Conservation (phyloP, 1,139 yeast species). For the Lodderomyces oxycetoniae region DNA sequence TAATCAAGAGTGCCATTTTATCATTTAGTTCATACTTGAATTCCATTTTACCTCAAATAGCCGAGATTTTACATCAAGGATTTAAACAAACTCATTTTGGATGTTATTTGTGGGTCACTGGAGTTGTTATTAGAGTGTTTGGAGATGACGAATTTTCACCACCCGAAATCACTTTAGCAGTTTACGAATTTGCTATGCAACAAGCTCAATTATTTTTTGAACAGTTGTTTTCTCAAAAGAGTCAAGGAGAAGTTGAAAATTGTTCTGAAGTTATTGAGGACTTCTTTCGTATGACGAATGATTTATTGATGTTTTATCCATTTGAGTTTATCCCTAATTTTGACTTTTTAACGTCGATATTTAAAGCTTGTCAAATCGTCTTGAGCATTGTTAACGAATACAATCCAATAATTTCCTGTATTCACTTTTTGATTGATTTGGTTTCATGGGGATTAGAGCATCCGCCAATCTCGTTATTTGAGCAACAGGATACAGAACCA, state of each 20-base stretch:
- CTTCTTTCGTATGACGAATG: slow-evolving; percentile 79
- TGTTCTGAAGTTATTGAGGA: slow-evolving; percentile 82
- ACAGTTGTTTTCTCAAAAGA: slow-evolving; percentile 22
- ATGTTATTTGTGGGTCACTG: slow-evolving; percentile 88
- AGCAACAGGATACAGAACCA: slow-evolving; percentile 40
- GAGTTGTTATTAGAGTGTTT: slow-evolving; percentile 72
- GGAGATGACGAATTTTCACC: slow-evolving; percentile 52
- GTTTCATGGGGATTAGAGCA: slow-evolving; percentile 77
- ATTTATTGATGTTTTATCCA: slow-evolving; percentile 76
- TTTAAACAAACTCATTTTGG: slow-evolving; percentile 69
- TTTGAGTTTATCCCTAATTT: slow-evolving; percentile 53
- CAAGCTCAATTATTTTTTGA: slow-evolving; percentile 43
- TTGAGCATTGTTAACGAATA: slow-evolving; percentile 55
- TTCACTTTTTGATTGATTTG: slow-evolving; percentile 75
- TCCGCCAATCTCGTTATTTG: slow-evolving; percentile 72
- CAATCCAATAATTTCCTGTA: slow-evolving; percentile 65
- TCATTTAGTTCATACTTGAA: slow-evolving; percentile 62
- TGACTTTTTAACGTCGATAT: slow-evolving; percentile 53
- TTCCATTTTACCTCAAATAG: slow-evolving; percentile 61
- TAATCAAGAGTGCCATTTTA: slow-evolving; percentile 62
- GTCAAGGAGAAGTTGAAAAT: slow-evolving; percentile 30
- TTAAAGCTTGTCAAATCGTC: slow-evolving; percentile 57
- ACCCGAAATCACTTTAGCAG: slow-evolving; percentile 33
- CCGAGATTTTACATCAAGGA: slow-evolving; percentile 59
- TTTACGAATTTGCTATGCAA: slow-evolving; percentile 46